Percentiles rank a stretch among this genome's conserved stretches.
These are phyloP conservation scores for Thermomucor indicae-seudaticae DNA, from an alignment of 371 early-diverging fungal genomes.

Conservation along the genomic window DNA sequence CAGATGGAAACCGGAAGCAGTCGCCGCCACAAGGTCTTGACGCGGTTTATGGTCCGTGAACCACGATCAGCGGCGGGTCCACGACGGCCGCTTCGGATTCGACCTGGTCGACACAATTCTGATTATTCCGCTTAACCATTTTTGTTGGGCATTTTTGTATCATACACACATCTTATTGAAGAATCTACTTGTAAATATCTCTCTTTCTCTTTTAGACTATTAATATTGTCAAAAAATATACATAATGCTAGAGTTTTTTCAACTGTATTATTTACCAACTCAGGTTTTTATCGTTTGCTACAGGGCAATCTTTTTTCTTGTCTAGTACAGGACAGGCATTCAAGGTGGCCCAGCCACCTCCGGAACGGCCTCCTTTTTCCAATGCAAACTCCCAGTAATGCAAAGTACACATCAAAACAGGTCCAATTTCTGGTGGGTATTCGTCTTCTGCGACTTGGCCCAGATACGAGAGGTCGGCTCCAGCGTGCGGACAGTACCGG, in stretches of 20 bases:
- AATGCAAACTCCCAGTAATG: constrained; percentile 51
- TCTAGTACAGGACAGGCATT: constrained; percentile 37
- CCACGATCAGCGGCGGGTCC: constrained; percentile 10
- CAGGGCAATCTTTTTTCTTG: constrained; percentile 1
- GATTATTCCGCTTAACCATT: constrained; percentile 3
- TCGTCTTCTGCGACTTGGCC: constrained; percentile 37
- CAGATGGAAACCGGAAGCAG: constrained; percentile 7
- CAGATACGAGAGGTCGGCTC: constrained; percentile 37
- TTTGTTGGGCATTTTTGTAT: too few relatives aligned
- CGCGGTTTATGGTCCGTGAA: constrained; percentile 31
- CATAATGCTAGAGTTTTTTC: background rate
- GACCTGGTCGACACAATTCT: constrained; percentile 37
- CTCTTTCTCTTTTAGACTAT: too few relatives aligned
- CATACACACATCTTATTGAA: too few relatives aligned
- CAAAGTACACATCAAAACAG: constrained; percentile 33
- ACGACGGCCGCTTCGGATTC: constrained; percentile 25
- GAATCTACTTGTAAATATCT: background rate
- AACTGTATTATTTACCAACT: constrained; percentile 4
- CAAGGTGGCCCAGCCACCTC: constrained; percentile 26
- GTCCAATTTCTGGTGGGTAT: constrained; percentile 47
- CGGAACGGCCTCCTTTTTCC: constrained; percentile 32
- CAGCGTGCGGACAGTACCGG: constrained; percentile 53
- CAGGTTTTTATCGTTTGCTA: constrained; percentile 5
- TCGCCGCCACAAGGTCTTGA: constrained; percentile 12
- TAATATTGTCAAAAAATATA: too few relatives aligned